These are phyloP conservation scores for Rhizopus arrhizus DNA, from an alignment of 371 early-diverging fungal genomes.

Conservation along the genomic window DNA sequence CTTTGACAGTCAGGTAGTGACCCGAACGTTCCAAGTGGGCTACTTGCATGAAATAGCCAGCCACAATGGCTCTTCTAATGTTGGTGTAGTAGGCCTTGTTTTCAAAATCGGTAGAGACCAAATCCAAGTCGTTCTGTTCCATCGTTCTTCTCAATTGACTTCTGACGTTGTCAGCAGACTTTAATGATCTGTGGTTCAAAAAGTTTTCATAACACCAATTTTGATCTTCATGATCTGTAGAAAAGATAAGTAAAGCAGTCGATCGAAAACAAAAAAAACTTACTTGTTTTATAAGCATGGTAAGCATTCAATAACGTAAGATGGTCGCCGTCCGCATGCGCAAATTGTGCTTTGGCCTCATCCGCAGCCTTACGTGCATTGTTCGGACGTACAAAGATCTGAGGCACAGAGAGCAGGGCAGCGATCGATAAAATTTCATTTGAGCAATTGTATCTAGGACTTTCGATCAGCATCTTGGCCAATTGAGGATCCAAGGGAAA, in stretches of 20 bases:
- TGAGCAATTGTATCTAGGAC: slow-evolving; percentile 84
- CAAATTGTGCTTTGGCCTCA: slow-evolving; percentile 90
- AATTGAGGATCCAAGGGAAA: slow-evolving; percentile 94
- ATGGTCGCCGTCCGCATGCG: slow-evolving; percentile 90
- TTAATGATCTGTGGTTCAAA: slow-evolving; percentile 84
- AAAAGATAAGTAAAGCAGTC: not conserved
- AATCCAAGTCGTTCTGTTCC: slow-evolving; percentile 71
- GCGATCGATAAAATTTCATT: slow-evolving; percentile 93
- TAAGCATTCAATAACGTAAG: slow-evolving; percentile 94
- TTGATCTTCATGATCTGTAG: slow-evolving; percentile 57
- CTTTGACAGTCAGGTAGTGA: slow-evolving; percentile 92
- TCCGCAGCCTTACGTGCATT: slow-evolving; percentile 88
- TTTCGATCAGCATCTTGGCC: slow-evolving; percentile 80
- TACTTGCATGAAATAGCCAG: slow-evolving; percentile 98
- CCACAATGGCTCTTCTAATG: slow-evolving; percentile 83
- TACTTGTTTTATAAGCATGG: slow-evolving; percentile 81
- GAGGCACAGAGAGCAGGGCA: slow-evolving; percentile 89
- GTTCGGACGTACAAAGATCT: slow-evolving; percentile 88
- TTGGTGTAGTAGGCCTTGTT: slow-evolving; percentile 77
- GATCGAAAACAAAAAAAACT: slow-evolving; percentile 8
- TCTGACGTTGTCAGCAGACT: slow-evolving; percentile 91
- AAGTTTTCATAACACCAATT: slow-evolving; percentile 94
- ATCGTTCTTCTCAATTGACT: slow-evolving; percentile 86
- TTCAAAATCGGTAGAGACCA: slow-evolving; percentile 76
- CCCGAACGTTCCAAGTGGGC: slow-evolving; percentile 90